Base-by-base conservation (phyloP, 805 yeast genomes). In the Wickerhamiella azymoides region DNA sequence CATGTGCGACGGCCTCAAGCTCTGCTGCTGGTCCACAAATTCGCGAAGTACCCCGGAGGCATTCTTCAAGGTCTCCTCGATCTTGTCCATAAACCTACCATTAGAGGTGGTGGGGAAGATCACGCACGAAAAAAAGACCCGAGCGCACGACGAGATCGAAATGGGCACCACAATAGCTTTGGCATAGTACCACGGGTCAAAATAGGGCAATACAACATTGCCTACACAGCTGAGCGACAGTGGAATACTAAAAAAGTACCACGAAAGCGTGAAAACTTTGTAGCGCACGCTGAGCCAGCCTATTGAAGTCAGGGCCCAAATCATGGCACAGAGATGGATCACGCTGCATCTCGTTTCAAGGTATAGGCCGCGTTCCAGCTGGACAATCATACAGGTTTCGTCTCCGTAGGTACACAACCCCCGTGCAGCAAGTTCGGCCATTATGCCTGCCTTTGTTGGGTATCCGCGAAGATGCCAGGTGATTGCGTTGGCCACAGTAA, bases 101-200 rank as follows among this genome's bases (percentile, higher is more conserved):
- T 47, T 56, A 2, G 62, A 51, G 16, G 60, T 47, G 10, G 48
- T 35, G 2, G 63, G 63, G 39, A 55, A 55, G 5, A 53, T 48
- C 6, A 56, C 8, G 14, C 45, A 13, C 3, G 56, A 45, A 10
- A 50, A 39, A 3, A 56, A 43, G 17, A 53, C 32, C 21, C 53
- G 40, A 4, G 51, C 42, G 1, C 54, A 50, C 5, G 57, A 38
- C 3, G 52, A 46, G 9, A 59, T 10, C 3, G 61, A 59, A 27
- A 55, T 41, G 1, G 61, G 60, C 27, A 52, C 50, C 7, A 57
- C 26, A 11, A 57, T 36, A 11, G 41, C 38, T 10, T 46, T 14
- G 8, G 53, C 54, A 35, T 19, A 37, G 2, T 16, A 11, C 54
- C 54, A 52, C 3, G 54, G 54, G 5, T 24, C 40, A 14, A 52